A percentile compares a stretch with the other conserved stretches of the same genome.
phyloP scores from a whole-genome alignment of 192 early-diverging fungal species.

The Geranomyces variabilis region DNA sequence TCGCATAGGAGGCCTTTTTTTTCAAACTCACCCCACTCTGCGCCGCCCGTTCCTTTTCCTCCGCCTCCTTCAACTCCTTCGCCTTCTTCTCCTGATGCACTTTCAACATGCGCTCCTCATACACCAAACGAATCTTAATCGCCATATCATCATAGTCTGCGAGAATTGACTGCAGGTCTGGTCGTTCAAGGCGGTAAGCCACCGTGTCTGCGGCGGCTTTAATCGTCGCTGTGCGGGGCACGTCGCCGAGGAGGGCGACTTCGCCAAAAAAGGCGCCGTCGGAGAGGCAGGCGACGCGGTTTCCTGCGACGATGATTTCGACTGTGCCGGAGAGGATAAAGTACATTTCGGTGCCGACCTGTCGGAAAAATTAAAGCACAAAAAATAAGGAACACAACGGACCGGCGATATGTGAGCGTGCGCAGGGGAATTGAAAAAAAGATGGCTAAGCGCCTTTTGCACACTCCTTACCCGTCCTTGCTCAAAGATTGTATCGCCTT shows the following conservation, averaged over 20 bases:
- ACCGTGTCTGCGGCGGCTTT: conserved; percentile 32
- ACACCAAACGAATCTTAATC: conserved; percentile 41
- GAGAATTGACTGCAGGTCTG: conserved; percentile 40
- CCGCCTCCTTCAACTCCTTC: conserved; percentile 31
- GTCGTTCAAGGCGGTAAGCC: conserved; percentile 44
- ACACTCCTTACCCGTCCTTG: conserved; percentile 48
- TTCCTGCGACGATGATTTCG: conserved; percentile 47
- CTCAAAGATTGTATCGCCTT: conserved; percentile 53
- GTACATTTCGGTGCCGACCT: conserved; percentile 59
- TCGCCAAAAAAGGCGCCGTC: conserved; percentile 39
- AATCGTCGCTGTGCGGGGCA: conserved; percentile 51
- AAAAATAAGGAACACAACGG: too few relatives aligned
- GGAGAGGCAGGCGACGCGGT: conserved; percentile 32
- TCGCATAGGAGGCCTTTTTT: too few relatives aligned
- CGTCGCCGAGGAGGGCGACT: conserved; percentile 47
- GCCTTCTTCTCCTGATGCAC: conserved; percentile 46
- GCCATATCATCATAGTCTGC: conserved; percentile 50
- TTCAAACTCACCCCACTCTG: too few relatives aligned
- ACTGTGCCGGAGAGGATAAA: conserved; percentile 53
- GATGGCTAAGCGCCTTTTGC: too few relatives aligned
- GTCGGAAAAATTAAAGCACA: too few relatives aligned
- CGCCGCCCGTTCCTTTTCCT: neutral
- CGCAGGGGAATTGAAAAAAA: neutral
- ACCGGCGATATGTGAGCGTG: too few relatives aligned
- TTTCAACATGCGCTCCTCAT: conserved; percentile 50